These are phyloP conservation scores for Lantana camara DNA, from an alignment of 257 asterid genomes.

Conservation along the genomic window DNA sequence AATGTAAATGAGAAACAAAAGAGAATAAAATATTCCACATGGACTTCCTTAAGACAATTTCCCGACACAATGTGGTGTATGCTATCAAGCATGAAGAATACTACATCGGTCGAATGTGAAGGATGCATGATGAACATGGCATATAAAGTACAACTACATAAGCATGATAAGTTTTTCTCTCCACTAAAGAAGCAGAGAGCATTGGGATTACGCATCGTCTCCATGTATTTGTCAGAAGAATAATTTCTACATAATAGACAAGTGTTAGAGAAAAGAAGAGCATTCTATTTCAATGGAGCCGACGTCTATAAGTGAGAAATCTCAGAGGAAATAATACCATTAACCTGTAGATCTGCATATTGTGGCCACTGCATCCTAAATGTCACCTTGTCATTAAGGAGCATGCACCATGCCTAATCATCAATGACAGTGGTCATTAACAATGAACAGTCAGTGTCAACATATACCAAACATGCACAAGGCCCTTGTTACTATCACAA, in stretches of 20 bases:
- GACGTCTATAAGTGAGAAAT: constrained; percentile 16
- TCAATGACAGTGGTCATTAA: constrained; percentile 9
- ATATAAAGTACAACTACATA: no score
- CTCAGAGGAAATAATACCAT: constrained; percentile 63
- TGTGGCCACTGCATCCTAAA: constrained; percentile 99
- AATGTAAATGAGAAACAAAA: no score
- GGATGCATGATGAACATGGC: no score
- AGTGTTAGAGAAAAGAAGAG: not conserved
- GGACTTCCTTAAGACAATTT: no score
- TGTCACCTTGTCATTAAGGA: constrained; percentile 93
- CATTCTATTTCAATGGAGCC: not conserved
- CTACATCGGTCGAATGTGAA: no score
- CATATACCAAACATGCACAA: constrained; percentile 8
- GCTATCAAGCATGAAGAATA: not conserved
- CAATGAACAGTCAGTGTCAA: constrained; percentile 3
- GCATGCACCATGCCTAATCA: constrained; percentile 98
- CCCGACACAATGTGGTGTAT: not conserved
- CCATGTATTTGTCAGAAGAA: not conserved
- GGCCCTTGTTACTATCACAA: constrained; percentile 15
- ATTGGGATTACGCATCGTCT: constrained; percentile 16
- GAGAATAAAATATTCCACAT: no score
- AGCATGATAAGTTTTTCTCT: not conserved
- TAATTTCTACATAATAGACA: not conserved
- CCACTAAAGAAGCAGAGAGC: constrained; percentile 8
- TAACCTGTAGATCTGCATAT: constrained; percentile 90